Percentiles rank a stretch among this genome's conserved stretches.
phyloP scores from a whole-genome alignment of 371 early-diverging fungal species.

The Amoeboaphelidium occidentale region DNA sequence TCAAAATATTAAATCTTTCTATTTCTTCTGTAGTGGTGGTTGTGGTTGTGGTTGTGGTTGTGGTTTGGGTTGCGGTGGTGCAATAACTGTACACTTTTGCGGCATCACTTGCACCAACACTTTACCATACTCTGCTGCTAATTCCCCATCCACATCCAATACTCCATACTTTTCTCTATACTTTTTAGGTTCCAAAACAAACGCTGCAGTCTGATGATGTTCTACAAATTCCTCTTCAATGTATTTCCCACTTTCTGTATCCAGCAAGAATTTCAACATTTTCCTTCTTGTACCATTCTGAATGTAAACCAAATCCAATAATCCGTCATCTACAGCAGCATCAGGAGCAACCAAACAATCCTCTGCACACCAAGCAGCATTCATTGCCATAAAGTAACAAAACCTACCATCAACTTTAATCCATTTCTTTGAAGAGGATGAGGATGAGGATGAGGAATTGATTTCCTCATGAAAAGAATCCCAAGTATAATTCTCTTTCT shows the following conservation, averaged over 20 bases:
- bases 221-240: neutral
- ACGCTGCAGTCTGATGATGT: neutral
- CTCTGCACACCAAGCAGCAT: constrained; percentile 24
- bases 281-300: constrained; percentile 2
- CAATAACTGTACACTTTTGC: no score
- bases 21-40: no score
- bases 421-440: constrained; percentile 7
- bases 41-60: no score
- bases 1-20: no score
- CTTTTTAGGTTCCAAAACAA: neutral
- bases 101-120: no score
- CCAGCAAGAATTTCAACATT: constrained; percentile 4
- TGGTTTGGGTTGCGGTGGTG: no score
- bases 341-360: constrained; percentile 18
- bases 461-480: neutral
- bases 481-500: neutral
- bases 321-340: constrained; percentile 18
- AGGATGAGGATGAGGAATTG: neutral
- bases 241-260: constrained; percentile 2
- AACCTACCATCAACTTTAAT: constrained; percentile 13
- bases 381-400: constrained; percentile 22
- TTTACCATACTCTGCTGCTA: no score
- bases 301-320: constrained; percentile 17
- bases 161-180: no score
- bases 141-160: no score